Base-by-base conservation (phyloP, 257 asterid genomes). In the Scutellaria baicalensis region DNA sequence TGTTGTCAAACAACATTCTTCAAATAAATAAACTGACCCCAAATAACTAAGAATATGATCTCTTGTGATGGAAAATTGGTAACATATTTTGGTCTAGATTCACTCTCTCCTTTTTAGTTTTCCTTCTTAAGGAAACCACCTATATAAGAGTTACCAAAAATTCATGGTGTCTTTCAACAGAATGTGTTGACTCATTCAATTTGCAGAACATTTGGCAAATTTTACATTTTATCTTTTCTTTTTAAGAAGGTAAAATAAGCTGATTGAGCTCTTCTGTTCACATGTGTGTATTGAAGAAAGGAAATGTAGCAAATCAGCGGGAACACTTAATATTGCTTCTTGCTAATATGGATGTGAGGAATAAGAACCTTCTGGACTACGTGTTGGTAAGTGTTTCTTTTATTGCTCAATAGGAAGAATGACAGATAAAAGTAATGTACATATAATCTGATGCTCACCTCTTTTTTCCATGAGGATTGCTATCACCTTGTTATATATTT, bases 241-340 rank as follows among this genome's bases (percentile, higher is more conserved):
- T 20, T 59, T 43, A 62, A 70, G 64, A 61, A 64, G 42, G 65
- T 74, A 56, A 69, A 9, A 38, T 60, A 54, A 50, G 68, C 79
- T 79, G 75, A 78, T 68, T 50, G 56, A 54, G 57, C 71, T 57
- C 75, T 42, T 49, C 66, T 76, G 42, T 75, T 70, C 76, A 12
- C 44, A 33, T 77, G 57, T 75, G 76, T 78, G 73, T 77, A 67
- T 58, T 89, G 80, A 80, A 94, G 99, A 91, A 91, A 88, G 97
- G 96, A 79, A 94, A 94, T 77, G 97, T 89, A 55, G 97, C 97
- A 21, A 94, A 94, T 83, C 99, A 94, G 80, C 83, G 99, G 72
- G 99, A 94, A 74, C 99, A 94, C 88, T 81, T 94, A 84, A 88
- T 94, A 68, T 79, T 94, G 86, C 86, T 94, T 75, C 90, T 94